Evolutionary conservation across 2,329 filamentous ascomycete genomes (phyloP).

Genomic region (Thelonectria blattea): DNA sequence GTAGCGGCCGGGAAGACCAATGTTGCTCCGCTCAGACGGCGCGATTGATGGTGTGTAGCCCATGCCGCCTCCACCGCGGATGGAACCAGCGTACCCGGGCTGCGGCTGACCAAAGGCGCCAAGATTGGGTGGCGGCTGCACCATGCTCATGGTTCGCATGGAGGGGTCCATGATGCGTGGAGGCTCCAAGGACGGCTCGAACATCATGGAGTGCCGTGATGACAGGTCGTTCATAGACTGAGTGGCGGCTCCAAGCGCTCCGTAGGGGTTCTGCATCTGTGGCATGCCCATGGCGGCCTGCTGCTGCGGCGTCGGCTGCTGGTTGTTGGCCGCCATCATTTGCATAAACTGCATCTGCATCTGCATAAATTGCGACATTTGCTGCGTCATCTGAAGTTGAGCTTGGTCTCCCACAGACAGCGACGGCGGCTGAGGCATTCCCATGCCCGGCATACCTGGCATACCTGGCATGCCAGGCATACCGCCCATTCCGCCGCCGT

Average conservation of each 20-base stretch:
- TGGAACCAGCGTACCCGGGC: constrained; percentile 41
- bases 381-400: constrained; percentile 80
- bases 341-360: constrained; percentile 97
- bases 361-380: constrained; percentile 88
- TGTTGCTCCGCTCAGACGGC: constrained; percentile 92
- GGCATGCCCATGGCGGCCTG: constrained; percentile 31
- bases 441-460: constrained; percentile 35
- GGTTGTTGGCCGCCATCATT: constrained; percentile 65
- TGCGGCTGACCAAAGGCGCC: constrained; percentile 61
- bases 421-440: constrained; percentile 50
- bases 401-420: constrained; percentile 71
- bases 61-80: constrained; percentile 46
- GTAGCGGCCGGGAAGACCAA: constrained; percentile 89
- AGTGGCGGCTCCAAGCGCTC: constrained; percentile 39
- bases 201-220: constrained; percentile 54
- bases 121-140: constrained; percentile 66
- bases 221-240: constrained; percentile 53
- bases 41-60: constrained; percentile 91
- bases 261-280: constrained; percentile 39
- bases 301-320: constrained; percentile 32
- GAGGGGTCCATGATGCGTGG: constrained; percentile 50
- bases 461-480: constrained; percentile 38
- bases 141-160: constrained; percentile 82
- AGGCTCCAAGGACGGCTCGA: constrained; percentile 53
- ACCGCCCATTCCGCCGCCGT: constrained; percentile 36